These are phyloP conservation scores for Annona squamosa DNA, from an alignment of 164 flowering plant species.

Conservation along the genomic window DNA sequence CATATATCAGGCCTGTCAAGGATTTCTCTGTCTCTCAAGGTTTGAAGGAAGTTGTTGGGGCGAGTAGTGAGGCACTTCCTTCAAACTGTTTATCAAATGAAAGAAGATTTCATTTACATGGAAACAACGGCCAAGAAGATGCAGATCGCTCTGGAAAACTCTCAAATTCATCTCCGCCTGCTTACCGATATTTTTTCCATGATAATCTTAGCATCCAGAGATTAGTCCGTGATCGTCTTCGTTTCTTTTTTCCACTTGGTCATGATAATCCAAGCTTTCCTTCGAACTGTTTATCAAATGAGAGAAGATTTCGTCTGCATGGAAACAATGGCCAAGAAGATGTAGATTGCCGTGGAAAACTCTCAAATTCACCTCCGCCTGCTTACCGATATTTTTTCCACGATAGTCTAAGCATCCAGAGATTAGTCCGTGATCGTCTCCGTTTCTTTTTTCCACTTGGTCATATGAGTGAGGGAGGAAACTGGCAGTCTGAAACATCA, in stretches of 20 bases:
- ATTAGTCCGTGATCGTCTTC: conserved; percentile 58
- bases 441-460: conserved; percentile 60
- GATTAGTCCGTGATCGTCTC: conserved; percentile 55
- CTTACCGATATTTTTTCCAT: conserved; percentile 64
- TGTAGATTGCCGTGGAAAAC: conserved; percentile 13
- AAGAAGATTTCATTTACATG: conserved; percentile 7
- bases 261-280: background rate
- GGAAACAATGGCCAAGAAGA: conserved; percentile 8
- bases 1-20: conserved; percentile 40
- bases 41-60: conserved; percentile 2
- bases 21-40: conserved; percentile 18
- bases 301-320: conserved; percentile 5
- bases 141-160: conserved; percentile 13
- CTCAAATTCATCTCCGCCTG: conserved; percentile 38
- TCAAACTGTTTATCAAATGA: background rate
- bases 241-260: conserved; percentile 57
- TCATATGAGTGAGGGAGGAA: conserved; percentile 18
- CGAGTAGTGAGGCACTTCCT: background rate
- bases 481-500: conserved; percentile 25
- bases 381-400: conserved; percentile 66
- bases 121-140: conserved; percentile 7
- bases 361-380: conserved; percentile 36
- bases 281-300: background rate
- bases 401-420: conserved; percentile 57
- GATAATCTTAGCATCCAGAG: conserved; percentile 57